These are phyloP conservation scores for Nigrospora osmanthi DNA, from an alignment of 2,329 filamentous ascomycete genomes.

Conservation along the genomic window DNA sequence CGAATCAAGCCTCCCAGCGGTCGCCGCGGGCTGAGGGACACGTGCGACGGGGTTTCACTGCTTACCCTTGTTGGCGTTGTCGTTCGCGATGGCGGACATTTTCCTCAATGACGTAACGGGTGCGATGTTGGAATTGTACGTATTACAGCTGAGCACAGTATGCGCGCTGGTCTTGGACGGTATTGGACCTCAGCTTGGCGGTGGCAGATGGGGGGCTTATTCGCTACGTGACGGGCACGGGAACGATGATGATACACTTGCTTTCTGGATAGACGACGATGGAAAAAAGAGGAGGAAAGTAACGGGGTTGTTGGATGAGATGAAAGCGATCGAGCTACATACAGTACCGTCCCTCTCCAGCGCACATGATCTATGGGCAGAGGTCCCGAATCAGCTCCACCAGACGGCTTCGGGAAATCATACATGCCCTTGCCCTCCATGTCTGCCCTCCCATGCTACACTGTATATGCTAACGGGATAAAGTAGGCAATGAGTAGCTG, in stretches of 20 bases:
- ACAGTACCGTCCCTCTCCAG: too few species aligned
- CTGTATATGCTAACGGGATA: too few species aligned
- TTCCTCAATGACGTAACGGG: conserved; percentile 7
- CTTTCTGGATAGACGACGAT: not conserved
- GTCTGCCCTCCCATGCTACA: too few species aligned
- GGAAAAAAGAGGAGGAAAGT: not conserved
- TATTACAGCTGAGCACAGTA: not conserved
- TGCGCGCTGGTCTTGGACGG: not conserved
- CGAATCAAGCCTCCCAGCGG: not conserved
- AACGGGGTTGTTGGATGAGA: not conserved
- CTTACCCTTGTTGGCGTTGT: conserved; percentile 5
- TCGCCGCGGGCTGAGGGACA: not conserved
- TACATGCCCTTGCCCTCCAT: too few species aligned
- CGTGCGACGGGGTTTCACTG: not conserved
- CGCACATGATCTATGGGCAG: too few species aligned
- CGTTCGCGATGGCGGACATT: conserved; percentile 4
- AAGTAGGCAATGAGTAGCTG: too few species aligned
- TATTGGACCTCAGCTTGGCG: not conserved
- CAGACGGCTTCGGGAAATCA: too few species aligned
- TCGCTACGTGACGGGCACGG: not conserved
- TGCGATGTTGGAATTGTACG: conserved; percentile 1
- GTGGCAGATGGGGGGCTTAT: not conserved
- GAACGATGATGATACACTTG: not conserved
- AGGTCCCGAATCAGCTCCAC: too few species aligned
- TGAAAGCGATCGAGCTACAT: not conserved